Evolutionary conservation across 192 early-diverging fungal genomes (phyloP).

Genomic region (Coemansia sp.): DNA sequence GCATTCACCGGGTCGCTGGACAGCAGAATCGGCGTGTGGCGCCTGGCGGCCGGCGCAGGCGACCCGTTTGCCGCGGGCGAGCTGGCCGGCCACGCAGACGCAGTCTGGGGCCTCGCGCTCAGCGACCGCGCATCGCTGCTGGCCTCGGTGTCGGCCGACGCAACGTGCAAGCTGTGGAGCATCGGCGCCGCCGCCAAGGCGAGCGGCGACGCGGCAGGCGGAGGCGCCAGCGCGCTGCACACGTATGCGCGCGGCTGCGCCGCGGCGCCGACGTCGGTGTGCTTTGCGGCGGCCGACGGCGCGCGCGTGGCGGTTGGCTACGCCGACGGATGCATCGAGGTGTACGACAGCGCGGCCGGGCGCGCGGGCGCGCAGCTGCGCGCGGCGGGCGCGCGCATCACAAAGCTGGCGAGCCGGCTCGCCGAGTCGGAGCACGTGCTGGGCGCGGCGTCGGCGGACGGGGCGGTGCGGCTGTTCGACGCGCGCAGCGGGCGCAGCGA

Average conservation of each 20-base stretch:
- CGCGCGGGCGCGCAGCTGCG: slow-evolving; percentile 7
- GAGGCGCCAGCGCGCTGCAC: background rate
- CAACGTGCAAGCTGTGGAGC: slow-evolving; percentile 37
- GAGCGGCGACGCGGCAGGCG: background rate
- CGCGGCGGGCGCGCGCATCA: slow-evolving; percentile 8
- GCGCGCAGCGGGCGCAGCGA: slow-evolving; percentile 14
- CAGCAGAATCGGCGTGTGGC: slow-evolving; percentile 38
- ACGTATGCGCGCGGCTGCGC: background rate
- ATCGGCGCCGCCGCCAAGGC: background rate
- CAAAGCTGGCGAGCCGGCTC: slow-evolving; percentile 2
- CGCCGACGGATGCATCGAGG: slow-evolving; percentile 10
- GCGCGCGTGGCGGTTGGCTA: slow-evolving; percentile 20
- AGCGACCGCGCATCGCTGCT: slow-evolving; percentile 12
- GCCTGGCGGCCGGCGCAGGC: background rate
- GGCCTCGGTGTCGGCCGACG: slow-evolving; percentile 48
- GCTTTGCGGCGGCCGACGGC: slow-evolving; percentile 14
- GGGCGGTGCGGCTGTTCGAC: slow-evolving; percentile 28
- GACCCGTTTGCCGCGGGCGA: slow-evolving; percentile 24
- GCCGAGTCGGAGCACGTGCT: slow-evolving; percentile 2
- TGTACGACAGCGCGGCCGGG: background rate
- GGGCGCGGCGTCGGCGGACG: slow-evolving; percentile 23
- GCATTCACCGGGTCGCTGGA: slow-evolving; percentile 51
- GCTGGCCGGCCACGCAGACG: slow-evolving; percentile 33
- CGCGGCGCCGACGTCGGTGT: slow-evolving; percentile 10
- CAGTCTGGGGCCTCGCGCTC: slow-evolving; percentile 51